A percentile compares a stretch with the other conserved stretches of the same genome.
These are phyloP conservation scores for Fabrea salina DNA, from an alignment of 169 alveolate genomes.

Conservation along the genomic window DNA sequence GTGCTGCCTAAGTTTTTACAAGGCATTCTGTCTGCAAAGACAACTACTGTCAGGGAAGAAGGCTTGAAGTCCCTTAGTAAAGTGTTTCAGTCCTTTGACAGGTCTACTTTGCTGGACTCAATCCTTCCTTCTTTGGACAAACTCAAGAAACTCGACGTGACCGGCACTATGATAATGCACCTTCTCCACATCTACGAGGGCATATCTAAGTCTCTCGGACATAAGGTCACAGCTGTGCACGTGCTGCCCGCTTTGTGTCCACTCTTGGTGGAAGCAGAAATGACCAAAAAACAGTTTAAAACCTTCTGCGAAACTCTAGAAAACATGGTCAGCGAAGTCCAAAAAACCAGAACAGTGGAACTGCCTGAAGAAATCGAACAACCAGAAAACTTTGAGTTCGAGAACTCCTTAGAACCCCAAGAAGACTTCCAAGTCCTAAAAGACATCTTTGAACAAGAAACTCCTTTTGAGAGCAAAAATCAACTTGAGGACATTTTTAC, in stretches of 20 bases:
- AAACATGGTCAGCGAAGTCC: background rate
- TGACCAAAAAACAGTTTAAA: background rate
- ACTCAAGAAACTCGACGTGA: slow-evolving; percentile 5
- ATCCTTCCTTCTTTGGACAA: slow-evolving; percentile 25
- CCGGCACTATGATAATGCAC: slow-evolving; percentile 16
- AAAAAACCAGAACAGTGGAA: slow-evolving; percentile 13
- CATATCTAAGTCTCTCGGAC: background rate
- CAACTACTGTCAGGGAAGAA: background rate
- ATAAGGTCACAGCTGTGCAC: background rate
- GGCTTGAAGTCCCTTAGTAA: background rate
- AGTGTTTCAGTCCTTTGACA: background rate
- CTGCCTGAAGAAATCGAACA: background rate
- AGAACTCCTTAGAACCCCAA: background rate
- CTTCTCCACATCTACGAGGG: slow-evolving; percentile 3
- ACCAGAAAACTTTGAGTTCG: background rate
- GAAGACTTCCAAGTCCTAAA: background rate
- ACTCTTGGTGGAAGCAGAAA: slow-evolving; percentile 1
- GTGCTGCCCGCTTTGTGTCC: slow-evolving; percentile 16
- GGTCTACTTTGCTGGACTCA: background rate
- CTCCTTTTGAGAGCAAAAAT: background rate
- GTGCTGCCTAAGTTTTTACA: background rate
- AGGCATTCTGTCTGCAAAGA: background rate
- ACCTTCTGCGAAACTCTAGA: background rate
- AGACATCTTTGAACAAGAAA: slow-evolving; percentile 2
- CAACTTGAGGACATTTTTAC: background rate